Percentiles rank a stretch among this genome's conserved stretches.
Evolutionary conservation across 2,329 filamentous ascomycete species (phyloP).

Genomic region (Decorospora gaudefroyi): DNA sequence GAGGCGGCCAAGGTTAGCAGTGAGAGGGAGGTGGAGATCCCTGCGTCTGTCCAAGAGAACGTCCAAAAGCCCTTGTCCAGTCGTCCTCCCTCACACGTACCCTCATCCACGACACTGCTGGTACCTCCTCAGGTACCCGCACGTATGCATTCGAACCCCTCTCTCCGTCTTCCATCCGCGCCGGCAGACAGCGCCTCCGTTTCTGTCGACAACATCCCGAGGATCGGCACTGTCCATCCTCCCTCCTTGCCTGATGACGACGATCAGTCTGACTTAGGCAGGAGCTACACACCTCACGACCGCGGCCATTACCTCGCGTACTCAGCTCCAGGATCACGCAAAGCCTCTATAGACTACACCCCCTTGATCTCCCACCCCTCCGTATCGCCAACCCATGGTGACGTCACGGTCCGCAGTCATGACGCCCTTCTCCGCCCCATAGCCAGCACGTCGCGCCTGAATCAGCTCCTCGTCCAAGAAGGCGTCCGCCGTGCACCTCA

Average conservation of each 20-base stretch:
- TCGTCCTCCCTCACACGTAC: background rate
- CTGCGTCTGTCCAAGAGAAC: background rate
- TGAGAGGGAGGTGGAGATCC: background rate
- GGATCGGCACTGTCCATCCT: background rate
- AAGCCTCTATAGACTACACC: conserved; percentile 17
- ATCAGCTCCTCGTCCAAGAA: conserved; percentile 1
- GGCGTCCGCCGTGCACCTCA: background rate
- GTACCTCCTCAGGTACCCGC: conserved; percentile 4
- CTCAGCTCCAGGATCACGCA: conserved; percentile 33
- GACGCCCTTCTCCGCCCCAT: conserved; percentile 14
- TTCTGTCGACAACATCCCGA: background rate
- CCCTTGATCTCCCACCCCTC: conserved; percentile 7
- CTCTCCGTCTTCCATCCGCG: background rate
- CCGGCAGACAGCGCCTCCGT: background rate
- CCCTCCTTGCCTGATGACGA: background rate
- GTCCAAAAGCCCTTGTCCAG: background rate
- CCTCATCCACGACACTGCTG: background rate
- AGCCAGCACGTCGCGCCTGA: conserved; percentile 14
- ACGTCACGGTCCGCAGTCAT: background rate
- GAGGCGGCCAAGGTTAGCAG: background rate
- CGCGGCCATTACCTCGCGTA: conserved; percentile 28
- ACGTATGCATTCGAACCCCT: background rate
- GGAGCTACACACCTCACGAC: conserved; percentile 28
- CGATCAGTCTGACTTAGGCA: background rate
- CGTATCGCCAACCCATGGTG: conserved; percentile 3